Conservation (phyloP, 2,329 filamentous ascomycete species). For the Sclerotinia nivalis region DNA sequence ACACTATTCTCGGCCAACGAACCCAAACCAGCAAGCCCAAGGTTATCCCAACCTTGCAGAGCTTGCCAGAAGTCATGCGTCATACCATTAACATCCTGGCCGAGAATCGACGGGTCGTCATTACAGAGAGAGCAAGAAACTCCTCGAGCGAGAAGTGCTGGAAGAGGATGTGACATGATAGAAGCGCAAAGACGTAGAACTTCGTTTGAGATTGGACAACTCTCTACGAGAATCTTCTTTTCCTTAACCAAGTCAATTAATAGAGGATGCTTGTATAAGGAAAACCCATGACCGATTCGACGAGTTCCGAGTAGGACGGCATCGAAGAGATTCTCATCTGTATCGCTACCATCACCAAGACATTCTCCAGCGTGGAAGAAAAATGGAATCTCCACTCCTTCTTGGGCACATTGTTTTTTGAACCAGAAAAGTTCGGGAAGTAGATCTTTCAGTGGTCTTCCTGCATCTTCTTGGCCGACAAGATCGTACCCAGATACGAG, state of each 20-base stretch:
- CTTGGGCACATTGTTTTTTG: constrained; percentile 76
- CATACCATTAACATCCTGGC: constrained; percentile 78
- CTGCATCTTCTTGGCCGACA: constrained; percentile 82
- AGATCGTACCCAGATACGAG: constrained; percentile 86
- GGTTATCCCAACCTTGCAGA: constrained; percentile 86
- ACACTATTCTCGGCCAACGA: constrained; percentile 91
- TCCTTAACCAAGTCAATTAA: constrained; percentile 87
- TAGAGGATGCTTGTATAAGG: constrained; percentile 86
- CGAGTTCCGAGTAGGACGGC: constrained; percentile 83
- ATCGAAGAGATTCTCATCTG: constrained; percentile 84
- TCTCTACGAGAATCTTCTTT: constrained; percentile 83
- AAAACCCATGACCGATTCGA: constrained; percentile 87
- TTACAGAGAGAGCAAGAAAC: constrained; percentile 84
- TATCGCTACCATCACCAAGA: constrained; percentile 72
- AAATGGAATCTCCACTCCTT: constrained; percentile 82
- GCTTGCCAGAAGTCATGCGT: constrained; percentile 95
- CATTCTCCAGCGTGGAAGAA: constrained; percentile 92
- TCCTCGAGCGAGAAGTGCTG: constrained; percentile 79
- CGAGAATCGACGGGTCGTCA: constrained; percentile 86
- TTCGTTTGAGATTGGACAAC: constrained; percentile 89
- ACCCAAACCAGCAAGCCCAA: constrained; percentile 83
- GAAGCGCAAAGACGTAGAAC: constrained; percentile 76
- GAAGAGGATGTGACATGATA: constrained; percentile 77
- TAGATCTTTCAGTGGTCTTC: constrained; percentile 72
- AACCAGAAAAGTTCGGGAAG: constrained; percentile 93